These are phyloP conservation scores for Alternaria brassicae DNA, from an alignment of 2,329 filamentous ascomycete genomes.

Conservation along the genomic window DNA sequence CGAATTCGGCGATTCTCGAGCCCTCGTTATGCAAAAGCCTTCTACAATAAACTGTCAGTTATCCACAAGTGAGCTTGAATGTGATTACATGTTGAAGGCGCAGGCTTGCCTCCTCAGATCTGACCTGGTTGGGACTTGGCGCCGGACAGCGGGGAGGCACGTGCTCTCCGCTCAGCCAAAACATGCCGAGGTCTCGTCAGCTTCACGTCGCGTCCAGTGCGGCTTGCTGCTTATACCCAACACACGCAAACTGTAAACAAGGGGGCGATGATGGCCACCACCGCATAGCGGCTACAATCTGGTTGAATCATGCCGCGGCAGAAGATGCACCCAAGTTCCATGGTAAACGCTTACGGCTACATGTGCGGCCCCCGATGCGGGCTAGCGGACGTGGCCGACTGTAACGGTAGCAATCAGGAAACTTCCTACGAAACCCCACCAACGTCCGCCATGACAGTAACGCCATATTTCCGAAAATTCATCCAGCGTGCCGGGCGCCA, in stretches of 20 bases:
- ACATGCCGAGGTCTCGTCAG: conserved; percentile 6
- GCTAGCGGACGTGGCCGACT: conserved; percentile 34
- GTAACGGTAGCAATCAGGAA: conserved; percentile 46
- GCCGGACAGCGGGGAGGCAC: conserved; percentile 13
- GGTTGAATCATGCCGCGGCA: conserved; percentile 36
- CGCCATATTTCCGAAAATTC: conserved; percentile 33
- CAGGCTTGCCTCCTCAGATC: not conserved
- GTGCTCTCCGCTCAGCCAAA: conserved; percentile 16
- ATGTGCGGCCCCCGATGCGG: conserved; percentile 19
- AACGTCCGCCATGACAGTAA: conserved; percentile 34
- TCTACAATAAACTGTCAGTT: not conserved
- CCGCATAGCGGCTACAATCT: conserved; percentile 28
- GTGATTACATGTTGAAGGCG: not conserved
- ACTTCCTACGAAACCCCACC: conserved; percentile 37
- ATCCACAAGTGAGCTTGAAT: not conserved
- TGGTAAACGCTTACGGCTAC: conserved; percentile 22
- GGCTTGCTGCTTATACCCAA: conserved; percentile 17
- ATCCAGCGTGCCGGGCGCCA: conserved; percentile 32
- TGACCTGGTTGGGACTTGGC: conserved; percentile 7
- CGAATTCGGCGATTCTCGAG: conserved; percentile 8
- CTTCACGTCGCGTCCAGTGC: conserved; percentile 1
- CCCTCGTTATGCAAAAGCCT: conserved; percentile 1
- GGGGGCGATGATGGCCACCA: conserved; percentile 16
- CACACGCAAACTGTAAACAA: conserved; percentile 1
- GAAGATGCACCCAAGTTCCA: conserved; percentile 22